phyloP scores from a whole-genome alignment of 192 early-diverging fungal species.

The Coemansia sp. region DNA sequence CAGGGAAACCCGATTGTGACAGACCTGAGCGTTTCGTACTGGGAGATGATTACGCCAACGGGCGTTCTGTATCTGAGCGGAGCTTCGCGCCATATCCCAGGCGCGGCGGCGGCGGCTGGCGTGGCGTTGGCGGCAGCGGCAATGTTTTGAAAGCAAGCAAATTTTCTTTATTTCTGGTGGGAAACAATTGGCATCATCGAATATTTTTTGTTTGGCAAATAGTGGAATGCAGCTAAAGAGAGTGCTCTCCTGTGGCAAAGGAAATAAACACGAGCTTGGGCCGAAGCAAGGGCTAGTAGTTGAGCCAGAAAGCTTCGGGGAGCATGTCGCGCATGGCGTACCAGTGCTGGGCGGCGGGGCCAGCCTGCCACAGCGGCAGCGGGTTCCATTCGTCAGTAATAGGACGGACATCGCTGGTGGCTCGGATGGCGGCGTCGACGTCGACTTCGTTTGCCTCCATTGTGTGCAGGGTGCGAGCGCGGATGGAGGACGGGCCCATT shows the following conservation, averaged over 20 bases:
- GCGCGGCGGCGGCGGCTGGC: conserved; percentile 5
- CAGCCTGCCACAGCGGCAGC: conserved; percentile 59
- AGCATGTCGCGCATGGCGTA: conserved; percentile 68
- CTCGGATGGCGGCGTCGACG: conserved; percentile 31
- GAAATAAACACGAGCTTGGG: too few relatives aligned
- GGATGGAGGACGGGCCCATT: conserved; percentile 26
- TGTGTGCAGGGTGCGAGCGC: conserved; percentile 40
- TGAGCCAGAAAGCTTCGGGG: conserved; percentile 69
- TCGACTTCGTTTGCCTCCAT: conserved; percentile 57
- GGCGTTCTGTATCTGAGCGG: conserved; percentile 47
- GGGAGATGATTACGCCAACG: conserved; percentile 43
- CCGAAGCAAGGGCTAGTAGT: conserved; percentile 52
- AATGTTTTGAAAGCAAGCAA: conserved; percentile 17
- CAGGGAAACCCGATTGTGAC: conserved; percentile 48
- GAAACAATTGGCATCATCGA: background rate
- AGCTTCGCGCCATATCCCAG: conserved; percentile 7
- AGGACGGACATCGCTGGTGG: conserved; percentile 36
- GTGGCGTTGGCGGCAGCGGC: conserved; percentile 13
- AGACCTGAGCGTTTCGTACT: conserved; percentile 33
- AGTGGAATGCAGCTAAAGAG: too few relatives aligned
- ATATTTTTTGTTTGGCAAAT: too few relatives aligned
- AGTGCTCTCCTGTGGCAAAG: too few relatives aligned
- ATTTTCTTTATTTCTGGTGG: too few relatives aligned
- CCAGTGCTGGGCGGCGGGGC: conserved; percentile 69
- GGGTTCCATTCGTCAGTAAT: conserved; percentile 69